Percentiles rank a stretch among this genome's conserved stretches.
Evolutionary conservation across 768 basidiomycete genomes (phyloP).

Genomic region (Boletales sp.): DNA sequence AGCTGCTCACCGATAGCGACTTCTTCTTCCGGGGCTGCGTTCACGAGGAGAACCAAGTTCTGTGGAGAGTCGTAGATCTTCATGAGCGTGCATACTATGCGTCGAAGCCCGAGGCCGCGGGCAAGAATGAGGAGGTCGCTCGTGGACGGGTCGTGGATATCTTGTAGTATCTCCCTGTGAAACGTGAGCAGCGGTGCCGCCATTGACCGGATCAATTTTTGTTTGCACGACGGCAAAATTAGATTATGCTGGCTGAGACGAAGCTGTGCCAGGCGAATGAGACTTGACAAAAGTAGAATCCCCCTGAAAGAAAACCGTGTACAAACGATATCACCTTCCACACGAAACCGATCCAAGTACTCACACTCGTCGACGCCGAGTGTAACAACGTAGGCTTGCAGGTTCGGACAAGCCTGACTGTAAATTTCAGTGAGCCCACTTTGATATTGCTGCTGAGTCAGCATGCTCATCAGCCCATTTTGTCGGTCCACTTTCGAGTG

Average conservation of each 20-base stretch:
- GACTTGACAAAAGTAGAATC: conserved; percentile 3
- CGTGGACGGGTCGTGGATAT: conserved; percentile 69
- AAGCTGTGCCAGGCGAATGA: neutral
- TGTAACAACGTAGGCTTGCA: no score
- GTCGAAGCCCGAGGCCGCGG: conserved; percentile 84
- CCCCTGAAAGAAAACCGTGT: neutral
- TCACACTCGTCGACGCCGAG: no score
- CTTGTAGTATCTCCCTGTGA: conserved; percentile 63
- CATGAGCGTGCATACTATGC: conserved; percentile 80
- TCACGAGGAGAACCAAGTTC: conserved; percentile 81
- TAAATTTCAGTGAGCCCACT: conserved; percentile 7
- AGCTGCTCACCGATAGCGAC: conserved; percentile 89
- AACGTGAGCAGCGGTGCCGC: conserved; percentile 49
- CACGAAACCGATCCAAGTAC: no score
- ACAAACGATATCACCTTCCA: no score
- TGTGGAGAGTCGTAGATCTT: conserved; percentile 89
- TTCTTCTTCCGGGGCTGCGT: conserved; percentile 84
- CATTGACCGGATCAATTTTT: conserved; percentile 12
- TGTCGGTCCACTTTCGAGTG: neutral
- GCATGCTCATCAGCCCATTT: conserved; percentile 1
- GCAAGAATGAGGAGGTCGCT: conserved; percentile 78
- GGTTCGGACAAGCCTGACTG: no score
- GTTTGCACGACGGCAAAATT: neutral
- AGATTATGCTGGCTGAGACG: neutral
- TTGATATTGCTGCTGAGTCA: conserved; percentile 14